Base-by-base conservation (phyloP, 768 basidiomycete species). In the Obba rivulosa region DNA sequence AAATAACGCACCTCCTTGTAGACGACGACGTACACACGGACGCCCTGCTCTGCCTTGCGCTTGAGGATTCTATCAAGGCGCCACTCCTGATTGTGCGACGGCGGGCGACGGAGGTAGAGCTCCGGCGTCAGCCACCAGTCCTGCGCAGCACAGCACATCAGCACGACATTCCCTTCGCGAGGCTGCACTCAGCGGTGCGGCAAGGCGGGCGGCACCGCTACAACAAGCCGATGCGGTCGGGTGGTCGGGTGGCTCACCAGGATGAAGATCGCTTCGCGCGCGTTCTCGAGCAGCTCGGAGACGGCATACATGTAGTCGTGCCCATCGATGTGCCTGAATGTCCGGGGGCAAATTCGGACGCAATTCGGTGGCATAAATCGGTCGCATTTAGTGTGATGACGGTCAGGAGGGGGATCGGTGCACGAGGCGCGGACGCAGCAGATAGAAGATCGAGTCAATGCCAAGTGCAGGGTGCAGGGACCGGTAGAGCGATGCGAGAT, bases 241-340 rank as follows among this genome's bases (percentile, higher is more conserved):
- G n/a, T n/a, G n/a, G 5, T 34, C n/a, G n/a, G n/a, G n/a, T n/a
- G n/a, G 56, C 74, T 5, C 47, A 85, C 93, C 54, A 88, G 57
- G 54, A 98, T 96, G 66, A 91, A 94, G 60, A 98, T 96, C 24
- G 68, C 80, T 60, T 95, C 87, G 49, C 76, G 77, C 2, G 90
- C 89, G 28, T 70, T 78, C 41, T 88, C 87, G n/a, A 97, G 74
- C 67, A 94, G 74, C 67, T 95, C 92, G 1, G 90, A 91, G 31
- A 96, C 63, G 0, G 95, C 94, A 79, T 87, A 97, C 78, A 97
- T 88, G 65, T 95, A 98, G 68, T 98, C 94, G 49, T 96, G 91
- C 0, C 95, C 95, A 57, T 95, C 94, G 41, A 95, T 77, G 62
- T 93, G 92, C 84, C 85, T 81, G 44, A 11, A 48, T 4, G 9